phyloP scores from a whole-genome alignment of 371 early-diverging fungal genomes.

The Rhizopus delemar region DNA sequence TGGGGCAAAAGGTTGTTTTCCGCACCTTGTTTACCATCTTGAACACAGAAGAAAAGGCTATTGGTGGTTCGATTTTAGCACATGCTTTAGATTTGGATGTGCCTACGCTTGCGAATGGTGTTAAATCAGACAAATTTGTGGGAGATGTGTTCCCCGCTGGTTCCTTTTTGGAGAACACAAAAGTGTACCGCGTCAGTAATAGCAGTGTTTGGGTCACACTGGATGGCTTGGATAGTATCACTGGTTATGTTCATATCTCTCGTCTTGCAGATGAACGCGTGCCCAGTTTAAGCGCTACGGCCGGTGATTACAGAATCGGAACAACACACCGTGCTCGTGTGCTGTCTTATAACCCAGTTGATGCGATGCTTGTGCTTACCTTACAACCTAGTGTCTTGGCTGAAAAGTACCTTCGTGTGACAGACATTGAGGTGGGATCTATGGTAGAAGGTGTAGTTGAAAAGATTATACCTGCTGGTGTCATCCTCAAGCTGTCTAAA shows the following conservation, averaged over 20 bases:
- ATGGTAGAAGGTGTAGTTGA: slow-evolving; percentile 61
- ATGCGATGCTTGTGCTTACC: slow-evolving; percentile 70
- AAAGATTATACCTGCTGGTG: slow-evolving; percentile 57
- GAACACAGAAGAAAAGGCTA: slow-evolving; percentile 55
- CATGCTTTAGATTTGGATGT: slow-evolving; percentile 50
- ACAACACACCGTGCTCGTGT: slow-evolving; percentile 77
- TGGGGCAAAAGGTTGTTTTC: slow-evolving; percentile 57
- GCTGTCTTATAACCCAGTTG: slow-evolving; percentile 75
- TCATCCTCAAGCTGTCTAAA: slow-evolving; percentile 67
- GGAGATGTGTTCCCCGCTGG: slow-evolving; percentile 57
- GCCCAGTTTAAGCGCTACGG: slow-evolving; percentile 44
- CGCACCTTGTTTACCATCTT: slow-evolving; percentile 67
- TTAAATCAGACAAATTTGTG: slow-evolving; percentile 28
- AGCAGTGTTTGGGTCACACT: slow-evolving; percentile 61
- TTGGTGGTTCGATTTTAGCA: slow-evolving; percentile 62
- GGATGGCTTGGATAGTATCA: slow-evolving; percentile 46
- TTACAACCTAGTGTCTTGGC: slow-evolving; percentile 71
- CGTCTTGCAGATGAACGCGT: slow-evolving; percentile 72
- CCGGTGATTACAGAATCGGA: slow-evolving; percentile 65
- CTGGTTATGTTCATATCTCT: slow-evolving; percentile 69
- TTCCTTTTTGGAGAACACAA: slow-evolving; percentile 56
- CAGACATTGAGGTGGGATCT: slow-evolving; percentile 73
- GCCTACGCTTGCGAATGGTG: slow-evolving; percentile 10
- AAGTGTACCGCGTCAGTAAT: slow-evolving; percentile 53
- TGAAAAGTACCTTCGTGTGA: slow-evolving; percentile 65